Conservation (phyloP, 75 land plant genomes). For the Cupressus sempervirens region DNA sequence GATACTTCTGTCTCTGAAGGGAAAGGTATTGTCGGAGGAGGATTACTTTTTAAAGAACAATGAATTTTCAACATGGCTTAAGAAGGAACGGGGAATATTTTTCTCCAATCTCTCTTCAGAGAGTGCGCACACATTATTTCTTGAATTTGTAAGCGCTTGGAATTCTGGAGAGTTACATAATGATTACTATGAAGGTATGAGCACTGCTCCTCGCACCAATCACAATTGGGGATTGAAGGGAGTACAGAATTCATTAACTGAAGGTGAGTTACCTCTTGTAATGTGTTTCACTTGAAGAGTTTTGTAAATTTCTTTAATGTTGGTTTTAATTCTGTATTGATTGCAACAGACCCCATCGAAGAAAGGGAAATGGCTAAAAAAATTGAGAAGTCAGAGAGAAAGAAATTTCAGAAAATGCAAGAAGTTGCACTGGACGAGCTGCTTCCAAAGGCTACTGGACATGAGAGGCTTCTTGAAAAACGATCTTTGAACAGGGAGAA, state of each 20-base stretch:
- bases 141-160: conserved; percentile 74
- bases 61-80: conserved; percentile 94
- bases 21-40: conserved; percentile 61
- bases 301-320: background rate
- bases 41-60: conserved; percentile 92
- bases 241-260: conserved; percentile 5
- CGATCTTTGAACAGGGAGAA: conserved; percentile 32
- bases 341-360: conserved; percentile 29
- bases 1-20: conserved; percentile 13
- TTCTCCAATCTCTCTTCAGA: conserved; percentile 87
- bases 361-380: conserved; percentile 27
- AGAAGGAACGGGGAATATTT: conserved; percentile 59
- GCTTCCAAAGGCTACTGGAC: conserved; percentile 48
- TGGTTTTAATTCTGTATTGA: background rate
- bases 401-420: conserved; percentile 39
- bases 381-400: conserved; percentile 30
- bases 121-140: conserved; percentile 62
- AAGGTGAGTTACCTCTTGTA: conserved; percentile 3
- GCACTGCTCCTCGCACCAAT: conserved; percentile 53
- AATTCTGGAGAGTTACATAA: conserved; percentile 56
- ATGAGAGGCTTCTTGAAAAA: conserved; percentile 40
- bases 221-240: conserved; percentile 81
- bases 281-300: background rate
- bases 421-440: conserved; percentile 39
- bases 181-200: conserved; percentile 78